phyloP scores from a whole-genome alignment of 2,329 filamentous ascomycete genomes.

The Aspergillus glaucus region DNA sequence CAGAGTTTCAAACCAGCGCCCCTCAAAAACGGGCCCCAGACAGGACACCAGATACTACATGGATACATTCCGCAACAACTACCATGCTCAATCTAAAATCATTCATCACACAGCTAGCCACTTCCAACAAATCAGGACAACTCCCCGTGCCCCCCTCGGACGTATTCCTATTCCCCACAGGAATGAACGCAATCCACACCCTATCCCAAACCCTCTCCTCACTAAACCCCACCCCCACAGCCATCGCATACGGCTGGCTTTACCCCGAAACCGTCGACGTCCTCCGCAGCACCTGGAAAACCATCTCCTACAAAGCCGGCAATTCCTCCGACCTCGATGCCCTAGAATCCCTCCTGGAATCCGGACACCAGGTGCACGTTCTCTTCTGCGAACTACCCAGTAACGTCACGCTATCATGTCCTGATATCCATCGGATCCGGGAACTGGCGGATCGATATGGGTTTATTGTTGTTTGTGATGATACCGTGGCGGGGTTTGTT shows the following conservation, averaged over 20 bases:
- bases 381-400: constrained; percentile 47
- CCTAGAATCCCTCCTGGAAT: neutral
- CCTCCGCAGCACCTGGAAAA: neutral
- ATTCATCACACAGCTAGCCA: neutral
- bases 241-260: neutral
- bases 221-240: neutral
- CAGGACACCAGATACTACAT: neutral
- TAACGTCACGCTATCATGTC: constrained; percentile 41
- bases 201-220: neutral
- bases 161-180: neutral
- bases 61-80: neutral
- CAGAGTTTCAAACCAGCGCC: neutral
- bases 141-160: too few species aligned
- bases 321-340: neutral
- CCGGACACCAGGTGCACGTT: constrained; percentile 20
- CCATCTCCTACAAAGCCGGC: neutral
- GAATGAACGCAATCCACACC: neutral
- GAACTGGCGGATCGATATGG: constrained; percentile 35
- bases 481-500: constrained; percentile 32
- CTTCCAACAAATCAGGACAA: neutral
- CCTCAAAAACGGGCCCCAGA: neutral
- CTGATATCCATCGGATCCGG: constrained; percentile 37
- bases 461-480: constrained; percentile 30
- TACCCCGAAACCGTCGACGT: neutral
- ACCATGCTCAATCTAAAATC: neutral